A percentile compares a stretch with the other conserved stretches of the same genome.
phyloP scores from a whole-genome alignment of 140 eudicot genomes.

The Senecio squalidus region DNA sequence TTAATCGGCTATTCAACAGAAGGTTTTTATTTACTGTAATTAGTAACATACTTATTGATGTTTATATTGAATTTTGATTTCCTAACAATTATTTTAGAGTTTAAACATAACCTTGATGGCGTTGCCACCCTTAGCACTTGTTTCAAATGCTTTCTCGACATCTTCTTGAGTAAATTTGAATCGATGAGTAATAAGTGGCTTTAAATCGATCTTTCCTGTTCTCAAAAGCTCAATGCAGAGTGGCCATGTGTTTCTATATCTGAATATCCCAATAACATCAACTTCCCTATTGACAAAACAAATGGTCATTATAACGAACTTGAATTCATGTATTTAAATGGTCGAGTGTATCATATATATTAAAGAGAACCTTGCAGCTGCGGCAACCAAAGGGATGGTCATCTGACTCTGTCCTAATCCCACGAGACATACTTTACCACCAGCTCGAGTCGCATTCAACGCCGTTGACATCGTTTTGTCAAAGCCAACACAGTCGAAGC shows the following conservation, averaged over 20 bases:
- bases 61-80: background rate
- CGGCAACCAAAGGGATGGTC: conserved; percentile 46
- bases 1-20: too few relatives aligned
- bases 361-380: conserved; percentile 38
- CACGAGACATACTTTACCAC: conserved; percentile 54
- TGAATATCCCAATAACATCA: conserved; percentile 57
- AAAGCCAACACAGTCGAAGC: conserved; percentile 49
- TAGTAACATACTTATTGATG: conserved; percentile 1
- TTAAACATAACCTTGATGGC: conserved; percentile 77
- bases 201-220: conserved; percentile 57
- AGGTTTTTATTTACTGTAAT: conserved; percentile 2
- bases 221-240: conserved; percentile 58
- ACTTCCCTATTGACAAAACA: conserved; percentile 44
- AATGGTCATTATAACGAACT: background rate
- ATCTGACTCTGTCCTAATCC: conserved; percentile 45
- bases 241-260: conserved; percentile 68
- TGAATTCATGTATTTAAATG: background rate
- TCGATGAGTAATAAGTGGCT: conserved; percentile 71
- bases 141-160: conserved; percentile 59
- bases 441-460: conserved; percentile 39
- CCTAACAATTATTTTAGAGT: conserved; percentile 23
- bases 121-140: conserved; percentile 48
- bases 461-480: conserved; percentile 50
- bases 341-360: background rate
- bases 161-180: conserved; percentile 47